Evolutionary conservation across 2,329 filamentous ascomycete genomes (phyloP), one percentile per base, ranked within the genome.

Genomic region (Sarocladiaceae sp.): DNA sequence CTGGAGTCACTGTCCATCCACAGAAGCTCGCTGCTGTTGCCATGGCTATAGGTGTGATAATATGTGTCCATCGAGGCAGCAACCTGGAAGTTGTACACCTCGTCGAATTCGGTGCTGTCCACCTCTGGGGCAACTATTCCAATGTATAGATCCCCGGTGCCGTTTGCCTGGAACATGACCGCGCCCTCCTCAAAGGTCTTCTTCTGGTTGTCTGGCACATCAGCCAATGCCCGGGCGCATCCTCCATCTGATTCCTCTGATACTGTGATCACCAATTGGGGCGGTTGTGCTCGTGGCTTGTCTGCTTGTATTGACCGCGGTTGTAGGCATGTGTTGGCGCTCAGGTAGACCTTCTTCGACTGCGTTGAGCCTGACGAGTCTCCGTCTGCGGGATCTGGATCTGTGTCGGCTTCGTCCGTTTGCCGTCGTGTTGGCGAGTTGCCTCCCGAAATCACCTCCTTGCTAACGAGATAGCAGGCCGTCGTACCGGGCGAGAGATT

Each of bases 1-100:
- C 78, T 79, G 39, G 82, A 85, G 66, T 97, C 94, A 22, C 89
- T 90, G 63, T 97, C 94, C 50, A 97, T 83, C 70, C 92, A 87
- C 59, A 84, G 80, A 7, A 97, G 74, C 57, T 86, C 80, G 0
- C 81, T 56, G 13, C 7, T 33, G 17, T 49, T 36, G 2, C 74
- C 64, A 1, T 66, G 61, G 12, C 72, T 65, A 59, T 82, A 88
- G 31, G 71, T 76, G 68, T 95, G 87, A 64, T 89, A 97, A 55
- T 79, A 87, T 1, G 74, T 79, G 60, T 96, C 87, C n/a, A 86
- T 83, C 1, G 92, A 97, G 4, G 82, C 88, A 1, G 90, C 90
- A 20, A 99, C 72, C 60, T 95, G 78, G 59, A 92, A 92, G 54
- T 85, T 88, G 75, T 90, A 99, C 4, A 74, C 73, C 2, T 86